These are phyloP conservation scores for Dioscorea cayenensis DNA, from an alignment of 116 monocot species.

Conservation along the genomic window DNA sequence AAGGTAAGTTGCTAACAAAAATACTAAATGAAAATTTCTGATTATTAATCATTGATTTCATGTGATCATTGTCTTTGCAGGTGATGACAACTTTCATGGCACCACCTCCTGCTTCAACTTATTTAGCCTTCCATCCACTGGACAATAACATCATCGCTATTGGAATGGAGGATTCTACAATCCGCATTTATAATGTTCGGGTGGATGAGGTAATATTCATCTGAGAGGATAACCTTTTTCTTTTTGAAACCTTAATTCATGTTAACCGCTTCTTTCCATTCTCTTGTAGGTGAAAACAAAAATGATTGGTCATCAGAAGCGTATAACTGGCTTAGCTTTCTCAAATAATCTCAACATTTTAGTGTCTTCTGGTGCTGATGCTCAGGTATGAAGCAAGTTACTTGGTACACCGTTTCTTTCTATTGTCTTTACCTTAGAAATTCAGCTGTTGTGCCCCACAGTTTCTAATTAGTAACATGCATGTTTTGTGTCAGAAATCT, in stretches of 20 bases:
- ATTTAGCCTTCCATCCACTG: conserved; percentile 68
- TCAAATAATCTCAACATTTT: conserved; percentile 43
- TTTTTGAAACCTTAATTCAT: background rate
- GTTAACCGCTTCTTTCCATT: background rate
- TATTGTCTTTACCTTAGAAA: background rate
- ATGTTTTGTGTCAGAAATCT: background rate
- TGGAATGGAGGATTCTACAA: conserved; percentile 75
- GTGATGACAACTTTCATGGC: conserved; percentile 78
- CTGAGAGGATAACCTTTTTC: background rate
- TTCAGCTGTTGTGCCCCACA: background rate
- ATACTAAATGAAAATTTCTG: too few relatives aligned
- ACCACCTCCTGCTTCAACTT: conserved; percentile 67
- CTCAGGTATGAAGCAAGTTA: conserved; percentile 28
- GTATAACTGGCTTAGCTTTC: conserved; percentile 70
- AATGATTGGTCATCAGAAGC: conserved; percentile 57
- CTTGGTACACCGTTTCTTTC: background rate
- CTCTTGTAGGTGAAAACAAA: conserved; percentile 45
- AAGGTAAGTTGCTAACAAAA: conserved; percentile 32
- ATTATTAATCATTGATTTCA: background rate
- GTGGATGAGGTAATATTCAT: conserved; percentile 47
- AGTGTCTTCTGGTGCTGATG: conserved; percentile 68
- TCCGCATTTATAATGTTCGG: conserved; percentile 67
- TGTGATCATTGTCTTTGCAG: conserved; percentile 15
- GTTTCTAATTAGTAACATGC: background rate
- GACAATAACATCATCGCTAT: conserved; percentile 79